Evolutionary conservation across 495 filamentous ascomycete species (phyloP).

Genomic region (Tuber melanosporum): DNA sequence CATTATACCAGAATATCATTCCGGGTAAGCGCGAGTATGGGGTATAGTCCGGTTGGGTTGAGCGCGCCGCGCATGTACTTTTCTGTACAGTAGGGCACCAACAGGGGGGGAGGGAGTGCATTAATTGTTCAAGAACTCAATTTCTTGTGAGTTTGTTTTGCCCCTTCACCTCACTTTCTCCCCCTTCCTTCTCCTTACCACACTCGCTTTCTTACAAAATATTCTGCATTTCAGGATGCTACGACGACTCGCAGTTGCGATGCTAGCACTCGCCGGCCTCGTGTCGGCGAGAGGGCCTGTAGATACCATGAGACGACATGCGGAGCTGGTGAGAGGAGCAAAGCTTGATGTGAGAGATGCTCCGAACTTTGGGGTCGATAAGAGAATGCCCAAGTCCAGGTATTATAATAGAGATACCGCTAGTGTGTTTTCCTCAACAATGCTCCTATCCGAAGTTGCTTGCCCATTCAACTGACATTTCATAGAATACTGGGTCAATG

Average conservation of each 20-base stretch:
- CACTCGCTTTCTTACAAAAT: not conserved
- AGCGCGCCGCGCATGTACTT: not conserved
- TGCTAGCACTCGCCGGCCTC: not conserved
- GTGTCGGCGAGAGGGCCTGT: not conserved
- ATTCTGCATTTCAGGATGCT: not conserved
- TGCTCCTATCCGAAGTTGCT: not conserved
- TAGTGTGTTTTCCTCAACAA: conserved; percentile 1
- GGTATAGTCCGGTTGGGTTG: not conserved
- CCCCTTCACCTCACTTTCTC: not conserved
- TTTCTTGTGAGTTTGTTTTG: not conserved
- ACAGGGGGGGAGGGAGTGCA: not conserved
- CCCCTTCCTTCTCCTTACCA: not conserved
- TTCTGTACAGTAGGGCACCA: not conserved
- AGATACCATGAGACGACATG: conserved; percentile 14
- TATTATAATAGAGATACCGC: conserved; percentile 24
- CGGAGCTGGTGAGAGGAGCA: not conserved
- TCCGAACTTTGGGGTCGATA: not conserved
- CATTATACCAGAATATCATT: not conserved
- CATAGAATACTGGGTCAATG: conserved; percentile 57
- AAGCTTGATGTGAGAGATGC: not conserved
- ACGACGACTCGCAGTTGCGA: not conserved
- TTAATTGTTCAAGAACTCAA: not conserved
- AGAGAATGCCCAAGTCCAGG: conserved; percentile 10
- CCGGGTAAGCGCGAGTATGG: not conserved
- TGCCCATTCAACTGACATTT: not conserved